These are phyloP conservation scores for Fusarium papillatum DNA, from an alignment of 2,329 filamentous ascomycete genomes.

Conservation along the genomic window DNA sequence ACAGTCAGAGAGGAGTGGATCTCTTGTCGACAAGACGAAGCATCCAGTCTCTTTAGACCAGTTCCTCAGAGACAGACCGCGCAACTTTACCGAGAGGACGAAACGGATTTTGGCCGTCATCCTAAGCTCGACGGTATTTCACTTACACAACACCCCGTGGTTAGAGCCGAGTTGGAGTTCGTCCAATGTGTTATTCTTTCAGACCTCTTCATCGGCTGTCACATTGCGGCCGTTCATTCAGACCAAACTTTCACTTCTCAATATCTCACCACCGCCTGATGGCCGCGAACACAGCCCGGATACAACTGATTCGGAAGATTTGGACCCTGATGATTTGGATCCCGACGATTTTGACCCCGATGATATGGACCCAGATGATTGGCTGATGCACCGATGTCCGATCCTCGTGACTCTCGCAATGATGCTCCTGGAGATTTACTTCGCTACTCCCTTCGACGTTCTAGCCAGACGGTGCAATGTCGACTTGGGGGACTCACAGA, in stretches of 20 bases:
- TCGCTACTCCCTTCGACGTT: constrained; percentile 10
- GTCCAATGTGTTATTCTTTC: constrained; percentile 8
- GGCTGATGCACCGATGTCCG: constrained; percentile 8
- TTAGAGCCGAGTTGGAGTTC: constrained; percentile 17
- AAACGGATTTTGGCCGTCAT: constrained; percentile 22
- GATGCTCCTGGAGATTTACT: constrained; percentile 20
- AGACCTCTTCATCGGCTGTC: neutral
- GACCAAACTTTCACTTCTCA: neutral
- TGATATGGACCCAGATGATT: neutral
- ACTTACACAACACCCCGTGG: constrained; percentile 18
- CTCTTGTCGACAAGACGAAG: neutral
- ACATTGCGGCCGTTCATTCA: constrained; percentile 14
- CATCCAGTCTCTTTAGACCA: constrained; percentile 2
- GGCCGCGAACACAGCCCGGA: neutral
- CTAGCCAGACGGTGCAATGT: constrained; percentile 6
- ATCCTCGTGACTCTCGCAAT: constrained; percentile 12
- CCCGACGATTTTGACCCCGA: neutral
- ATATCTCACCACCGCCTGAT: neutral
- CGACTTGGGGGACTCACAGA: neutral
- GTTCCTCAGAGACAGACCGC: neutral
- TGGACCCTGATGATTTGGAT: constrained; percentile 16
- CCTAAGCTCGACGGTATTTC: constrained; percentile 14
- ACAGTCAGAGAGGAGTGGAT: constrained; percentile 5
- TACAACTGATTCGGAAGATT: neutral
- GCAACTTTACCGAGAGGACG: constrained; percentile 20